Evolutionary conservation across 2,329 filamentous ascomycete genomes (phyloP).

Genomic region (Beauveria bassiana): DNA sequence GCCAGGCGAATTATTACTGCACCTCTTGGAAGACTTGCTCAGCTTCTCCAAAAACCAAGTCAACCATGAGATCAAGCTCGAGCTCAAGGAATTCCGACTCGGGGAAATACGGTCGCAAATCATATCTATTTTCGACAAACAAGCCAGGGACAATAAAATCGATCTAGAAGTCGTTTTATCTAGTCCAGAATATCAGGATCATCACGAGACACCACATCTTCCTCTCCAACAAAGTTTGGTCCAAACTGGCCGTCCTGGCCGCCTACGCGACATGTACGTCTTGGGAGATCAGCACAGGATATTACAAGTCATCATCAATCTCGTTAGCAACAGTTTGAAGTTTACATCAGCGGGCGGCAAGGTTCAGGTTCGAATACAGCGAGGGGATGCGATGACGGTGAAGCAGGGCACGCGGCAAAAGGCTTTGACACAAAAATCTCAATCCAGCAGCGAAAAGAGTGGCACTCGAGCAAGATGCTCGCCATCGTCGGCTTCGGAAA

Average conservation of each 20-base stretch:
- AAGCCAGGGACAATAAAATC: slow-evolving; percentile 73
- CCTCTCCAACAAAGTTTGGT: not conserved
- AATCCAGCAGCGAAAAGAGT: not conserved
- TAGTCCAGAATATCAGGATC: slow-evolving; percentile 18
- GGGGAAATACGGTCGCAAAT: slow-evolving; percentile 80
- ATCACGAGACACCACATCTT: not conserved
- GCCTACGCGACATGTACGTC: slow-evolving; percentile 76
- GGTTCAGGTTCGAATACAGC: slow-evolving; percentile 70
- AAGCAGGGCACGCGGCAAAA: no score
- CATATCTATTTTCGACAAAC: slow-evolving; percentile 80
- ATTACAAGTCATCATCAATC: slow-evolving; percentile 85
- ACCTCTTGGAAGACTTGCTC: slow-evolving; percentile 79
- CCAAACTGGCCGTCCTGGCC: slow-evolving; percentile 36
- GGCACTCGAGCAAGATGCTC: not conserved
- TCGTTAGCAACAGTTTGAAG: slow-evolving; percentile 87
- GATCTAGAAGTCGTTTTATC: slow-evolving; percentile 65
- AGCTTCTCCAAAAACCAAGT: slow-evolving; percentile 96
- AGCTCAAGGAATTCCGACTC: slow-evolving; percentile 78
- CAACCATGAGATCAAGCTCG: slow-evolving; percentile 71
- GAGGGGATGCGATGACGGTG: slow-evolving; percentile 46
- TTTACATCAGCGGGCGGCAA: slow-evolving; percentile 74
- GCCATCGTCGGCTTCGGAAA: no score
- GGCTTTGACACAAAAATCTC: not conserved
- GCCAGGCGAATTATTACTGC: slow-evolving; percentile 63
- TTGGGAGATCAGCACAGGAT: slow-evolving; percentile 93